Evolutionary conservation across 805 yeast genomes (phyloP).

Genomic region (Debaryomyces prosopidis): DNA sequence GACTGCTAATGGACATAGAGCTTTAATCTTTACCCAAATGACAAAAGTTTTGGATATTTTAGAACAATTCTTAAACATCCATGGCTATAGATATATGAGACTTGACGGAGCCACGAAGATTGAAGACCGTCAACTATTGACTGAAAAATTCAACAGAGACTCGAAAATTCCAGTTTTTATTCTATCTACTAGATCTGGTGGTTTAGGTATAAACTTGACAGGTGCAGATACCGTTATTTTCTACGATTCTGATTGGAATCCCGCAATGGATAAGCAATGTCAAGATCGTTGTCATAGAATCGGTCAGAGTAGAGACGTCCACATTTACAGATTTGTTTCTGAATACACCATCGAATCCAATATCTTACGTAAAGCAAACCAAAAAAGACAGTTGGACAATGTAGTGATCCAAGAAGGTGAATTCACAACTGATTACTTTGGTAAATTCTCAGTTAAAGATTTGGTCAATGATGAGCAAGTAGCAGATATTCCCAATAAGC

Average conservation of each 20-base stretch:
- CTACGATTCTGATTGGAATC: conserved; percentile 99
- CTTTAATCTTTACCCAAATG: conserved; percentile 96
- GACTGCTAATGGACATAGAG: conserved; percentile 87
- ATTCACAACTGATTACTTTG: conserved; percentile 94
- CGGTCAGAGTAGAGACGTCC: conserved; percentile 97
- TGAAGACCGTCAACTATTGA: conserved; percentile 92
- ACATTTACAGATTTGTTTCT: conserved; percentile 92
- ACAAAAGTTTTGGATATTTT: conserved; percentile 91
- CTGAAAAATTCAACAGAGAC: conserved; percentile 91
- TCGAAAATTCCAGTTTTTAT: conserved; percentile 86
- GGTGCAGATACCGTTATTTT: conserved; percentile 99
- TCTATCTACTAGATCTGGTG: conserved; percentile 95
- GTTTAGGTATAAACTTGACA: conserved; percentile 93
- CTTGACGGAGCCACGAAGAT: conserved; percentile 97
- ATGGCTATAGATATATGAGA: conserved; percentile 92
- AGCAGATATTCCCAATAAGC: conserved; percentile 42
- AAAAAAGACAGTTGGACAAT: conserved; percentile 88
- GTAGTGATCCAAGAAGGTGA: conserved; percentile 98
- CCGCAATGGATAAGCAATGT: conserved; percentile 99
- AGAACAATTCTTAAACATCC: conserved; percentile 90
- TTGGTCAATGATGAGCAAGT: conserved; percentile 64
- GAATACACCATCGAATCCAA: conserved; percentile 96
- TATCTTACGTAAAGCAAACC: conserved; percentile 90
- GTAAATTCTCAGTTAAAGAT: conserved; percentile 82
- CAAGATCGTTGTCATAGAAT: conserved; percentile 99